Conservation (phyloP, 768 basidiomycete species). For the Coprinopsis cinerea region DNA sequence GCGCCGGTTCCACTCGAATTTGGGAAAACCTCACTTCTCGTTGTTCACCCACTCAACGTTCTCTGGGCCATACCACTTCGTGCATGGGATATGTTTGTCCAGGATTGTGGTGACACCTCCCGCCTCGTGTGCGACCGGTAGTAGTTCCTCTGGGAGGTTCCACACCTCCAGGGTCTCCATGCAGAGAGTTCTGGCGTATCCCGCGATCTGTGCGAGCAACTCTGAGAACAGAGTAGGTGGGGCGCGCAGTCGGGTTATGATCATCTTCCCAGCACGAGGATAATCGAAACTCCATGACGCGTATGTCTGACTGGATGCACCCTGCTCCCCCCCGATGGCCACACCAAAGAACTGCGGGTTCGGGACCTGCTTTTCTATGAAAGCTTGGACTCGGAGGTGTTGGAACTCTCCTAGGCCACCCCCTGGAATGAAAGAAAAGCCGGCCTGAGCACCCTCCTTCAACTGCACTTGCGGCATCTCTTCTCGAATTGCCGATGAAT, state of each 20-base stretch:
- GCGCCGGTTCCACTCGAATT: not conserved
- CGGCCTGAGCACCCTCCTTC: not conserved
- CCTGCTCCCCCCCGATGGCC: not conserved
- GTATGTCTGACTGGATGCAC: too few species aligned
- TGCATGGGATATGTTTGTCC: conserved; percentile 31
- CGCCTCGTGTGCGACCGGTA: conserved; percentile 13
- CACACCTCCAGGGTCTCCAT: conserved; percentile 39
- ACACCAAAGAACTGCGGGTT: conserved; percentile 14
- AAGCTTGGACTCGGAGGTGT: conserved; percentile 16
- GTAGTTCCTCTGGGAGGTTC: conserved; percentile 28
- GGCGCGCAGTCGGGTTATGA: conserved; percentile 24
- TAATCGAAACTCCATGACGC: conserved; percentile 24
- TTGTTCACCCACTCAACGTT: conserved; percentile 19
- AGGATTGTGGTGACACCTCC: conserved; percentile 26
- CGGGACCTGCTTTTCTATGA: conserved; percentile 15
- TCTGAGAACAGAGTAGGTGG: conserved; percentile 22
- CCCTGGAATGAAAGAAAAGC: conserved; percentile 22
- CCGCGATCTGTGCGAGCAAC: conserved; percentile 27
- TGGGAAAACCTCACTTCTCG: conserved; percentile 17
- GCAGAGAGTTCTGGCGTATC: conserved; percentile 18
- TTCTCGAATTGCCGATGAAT: conserved; percentile 30
- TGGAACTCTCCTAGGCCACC: conserved; percentile 25
- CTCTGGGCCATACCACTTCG: conserved; percentile 38
- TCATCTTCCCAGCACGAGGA: conserved; percentile 12
- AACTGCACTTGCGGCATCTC: conserved; percentile 20